phyloP scores from a whole-genome alignment of 2,329 filamentous ascomycete species.

The Lachnellula willkommii region DNA sequence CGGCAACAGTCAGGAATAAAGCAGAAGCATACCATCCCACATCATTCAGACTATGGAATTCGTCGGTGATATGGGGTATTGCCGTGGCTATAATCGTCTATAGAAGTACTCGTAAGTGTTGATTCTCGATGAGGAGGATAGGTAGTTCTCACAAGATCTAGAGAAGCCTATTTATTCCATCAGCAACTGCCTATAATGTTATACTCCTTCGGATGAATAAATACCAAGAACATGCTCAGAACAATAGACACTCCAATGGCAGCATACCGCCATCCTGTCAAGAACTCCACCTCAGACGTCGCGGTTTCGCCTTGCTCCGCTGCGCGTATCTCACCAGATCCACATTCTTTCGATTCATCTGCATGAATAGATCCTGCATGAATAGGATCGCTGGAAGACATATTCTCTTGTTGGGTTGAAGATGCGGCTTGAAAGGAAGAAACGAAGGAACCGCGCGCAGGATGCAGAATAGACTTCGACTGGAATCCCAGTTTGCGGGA shows the following conservation, averaged over 20 bases:
- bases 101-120: slow-evolving; percentile 25
- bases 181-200: too few species aligned
- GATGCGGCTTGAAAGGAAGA: too few species aligned
- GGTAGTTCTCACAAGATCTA: neutral
- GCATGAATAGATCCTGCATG: too few species aligned
- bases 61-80: slow-evolving; percentile 22
- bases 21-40: slow-evolving; percentile 52
- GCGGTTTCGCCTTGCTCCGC: too few species aligned
- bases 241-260: neutral
- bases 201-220: too few species aligned
- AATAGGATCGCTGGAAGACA: too few species aligned
- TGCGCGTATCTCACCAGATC: too few species aligned
- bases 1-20: slow-evolving; percentile 42
- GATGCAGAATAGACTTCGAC: too few species aligned
- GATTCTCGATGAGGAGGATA: neutral
- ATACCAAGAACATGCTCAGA: slow-evolving; percentile 3
- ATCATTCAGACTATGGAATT: slow-evolving; percentile 19
- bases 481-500: too few species aligned
- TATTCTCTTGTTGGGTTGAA: too few species aligned
- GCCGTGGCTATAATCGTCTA: slow-evolving; percentile 35
- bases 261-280: neutral
- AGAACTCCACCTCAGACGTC: neutral
- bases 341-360: too few species aligned
- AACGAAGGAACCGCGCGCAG: too few species aligned
- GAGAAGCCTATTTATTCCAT: neutral